Percentiles rank a stretch among this genome's conserved stretches.
phyloP scores from a whole-genome alignment of 2,329 filamentous ascomycete genomes.

The Paecilomyces sp. region DNA sequence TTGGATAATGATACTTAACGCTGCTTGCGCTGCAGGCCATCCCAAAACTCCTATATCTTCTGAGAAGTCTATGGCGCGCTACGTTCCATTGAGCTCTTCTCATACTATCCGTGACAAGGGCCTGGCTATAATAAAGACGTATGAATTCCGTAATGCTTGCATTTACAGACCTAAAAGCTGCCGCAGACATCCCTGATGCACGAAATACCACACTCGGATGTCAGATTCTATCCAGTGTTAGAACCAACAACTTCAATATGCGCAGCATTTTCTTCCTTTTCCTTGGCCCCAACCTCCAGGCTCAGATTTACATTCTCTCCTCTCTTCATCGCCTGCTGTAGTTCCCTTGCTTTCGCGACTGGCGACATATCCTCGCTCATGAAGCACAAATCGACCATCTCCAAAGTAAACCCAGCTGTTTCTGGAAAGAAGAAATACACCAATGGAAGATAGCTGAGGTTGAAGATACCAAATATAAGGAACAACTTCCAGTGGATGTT shows the following conservation, averaged over 20 bases:
- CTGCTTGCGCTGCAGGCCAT: too few relatives aligned
- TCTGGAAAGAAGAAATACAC: constrained; percentile 11
- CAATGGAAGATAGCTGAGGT: constrained; percentile 2
- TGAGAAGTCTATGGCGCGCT: too few relatives aligned
- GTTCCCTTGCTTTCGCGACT: constrained; percentile 2
- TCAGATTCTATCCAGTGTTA: too few relatives aligned
- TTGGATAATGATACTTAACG: too few relatives aligned
- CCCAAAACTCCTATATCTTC: too few relatives aligned
- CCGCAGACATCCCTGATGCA: too few relatives aligned
- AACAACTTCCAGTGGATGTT: constrained; percentile 3
- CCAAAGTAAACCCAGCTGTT: constrained; percentile 2
- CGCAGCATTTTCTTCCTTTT: neutral
- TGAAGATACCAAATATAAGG: constrained; percentile 4
- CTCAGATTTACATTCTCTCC: constrained; percentile 1
- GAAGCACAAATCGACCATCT: constrained; percentile 3
- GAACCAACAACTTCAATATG: neutral
- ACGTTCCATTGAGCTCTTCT: too few relatives aligned
- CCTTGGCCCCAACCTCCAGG: neutral
- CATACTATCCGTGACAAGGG: too few relatives aligned
- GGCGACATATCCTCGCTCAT: constrained; percentile 2
- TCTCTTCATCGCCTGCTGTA: constrained; percentile 1
- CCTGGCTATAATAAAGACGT: too few relatives aligned
- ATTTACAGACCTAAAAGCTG: too few relatives aligned
- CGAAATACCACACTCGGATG: too few relatives aligned
- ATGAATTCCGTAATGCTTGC: too few relatives aligned